Evolutionary conservation across 345 rosid species (phyloP), one percentile per base, ranked within the genome.

Genomic region (Eucalyptus sp.): DNA sequence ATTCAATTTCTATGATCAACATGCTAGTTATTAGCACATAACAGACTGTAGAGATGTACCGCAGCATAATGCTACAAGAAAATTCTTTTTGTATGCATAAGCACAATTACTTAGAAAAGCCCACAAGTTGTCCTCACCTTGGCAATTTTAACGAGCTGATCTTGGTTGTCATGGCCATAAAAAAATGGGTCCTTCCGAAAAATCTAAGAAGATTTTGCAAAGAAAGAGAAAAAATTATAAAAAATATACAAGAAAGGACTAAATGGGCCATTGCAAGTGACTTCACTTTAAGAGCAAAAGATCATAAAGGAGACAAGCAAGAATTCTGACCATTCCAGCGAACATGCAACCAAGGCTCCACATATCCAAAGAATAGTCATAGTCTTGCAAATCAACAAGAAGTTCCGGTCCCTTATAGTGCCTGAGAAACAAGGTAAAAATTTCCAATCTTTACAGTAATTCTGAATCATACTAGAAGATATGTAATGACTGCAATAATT

Each of bases 321-420:
- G 29, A 90, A 87, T 86, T 89, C 97, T 93, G 87, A 98, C 99
- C 99, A 98, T 98, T 90, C 99, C 99, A 33, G 99, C 99, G 94
- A 98, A 96, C 99, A 97, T 98, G 91, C 99, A 98, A 48, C 99
- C 99, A 86, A 98, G 99, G 94, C 99, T 98, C 99, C 99, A 98
- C 97, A 98, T 97, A 90, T 97, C 99, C 92, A 97, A 92, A 17
- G 99, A 98, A 92, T 98, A 98, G 91, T 98, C 99, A 92, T 98
- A 98, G 91, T 97, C 99, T 92, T 95, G 99, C 64, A 98, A 93
- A 90, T 98, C 99, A 87, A 98, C 98, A 7, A 97, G 94, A 91
- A 98, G 98, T 89, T 98, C 99, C 1, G 99, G 99, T 51, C 99
- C 99, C 92, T 98, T 98, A 81, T 96, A 98, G 94, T 97, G 96